Conservation (phyloP, 2,329 filamentous ascomycete genomes). For the Curvularia spicifera region DNA sequence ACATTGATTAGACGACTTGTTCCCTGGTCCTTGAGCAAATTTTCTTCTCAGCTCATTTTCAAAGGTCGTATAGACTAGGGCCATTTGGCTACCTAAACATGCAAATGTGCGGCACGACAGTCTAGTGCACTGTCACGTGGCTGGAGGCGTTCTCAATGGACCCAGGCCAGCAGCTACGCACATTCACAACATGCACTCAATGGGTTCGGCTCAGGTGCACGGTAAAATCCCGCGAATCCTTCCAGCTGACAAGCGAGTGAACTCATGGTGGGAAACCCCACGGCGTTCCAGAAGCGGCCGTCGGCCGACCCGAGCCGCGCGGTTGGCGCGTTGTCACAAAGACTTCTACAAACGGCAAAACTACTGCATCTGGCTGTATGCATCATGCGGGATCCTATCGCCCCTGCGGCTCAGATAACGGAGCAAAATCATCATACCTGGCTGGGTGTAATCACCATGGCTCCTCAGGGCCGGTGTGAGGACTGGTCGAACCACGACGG, state of each 20-base stretch:
- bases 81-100: neutral
- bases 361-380: slow-evolving; percentile 5
- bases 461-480: neutral
- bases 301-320: slow-evolving; percentile 22
- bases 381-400: slow-evolving; percentile 11
- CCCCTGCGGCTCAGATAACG: slow-evolving; percentile 1
- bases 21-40: too few relatives aligned
- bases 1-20: too few relatives aligned
- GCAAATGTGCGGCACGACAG: neutral
- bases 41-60: neutral
- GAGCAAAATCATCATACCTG: neutral
- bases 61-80: neutral
- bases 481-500: neutral
- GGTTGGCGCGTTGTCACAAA: slow-evolving; percentile 14
- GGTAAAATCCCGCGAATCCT: neutral
- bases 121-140: neutral
- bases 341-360: slow-evolving; percentile 6
- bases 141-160: neutral
- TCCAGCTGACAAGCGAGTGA: neutral
- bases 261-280: neutral
- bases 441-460: neutral
- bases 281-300: slow-evolving; percentile 8
- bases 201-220: neutral
- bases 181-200: neutral
- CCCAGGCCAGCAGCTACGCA: neutral